Conservation (phyloP, 306 rosid species). For the Glycine soja region DNA sequence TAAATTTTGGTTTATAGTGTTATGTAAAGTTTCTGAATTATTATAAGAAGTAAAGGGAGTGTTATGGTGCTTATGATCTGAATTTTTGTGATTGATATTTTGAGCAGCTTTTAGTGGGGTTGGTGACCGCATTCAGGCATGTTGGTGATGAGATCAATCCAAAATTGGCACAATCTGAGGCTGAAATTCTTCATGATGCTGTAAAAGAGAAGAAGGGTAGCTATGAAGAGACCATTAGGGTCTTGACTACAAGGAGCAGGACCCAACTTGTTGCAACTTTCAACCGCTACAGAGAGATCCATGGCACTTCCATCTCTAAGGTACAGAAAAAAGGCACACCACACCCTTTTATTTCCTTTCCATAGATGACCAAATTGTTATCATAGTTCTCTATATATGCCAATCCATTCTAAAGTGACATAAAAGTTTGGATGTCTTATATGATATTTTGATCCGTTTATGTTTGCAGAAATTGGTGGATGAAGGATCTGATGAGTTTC, state of each 20-base stretch:
- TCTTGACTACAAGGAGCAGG: conserved; percentile 78
- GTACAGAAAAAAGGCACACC: conserved; percentile 38
- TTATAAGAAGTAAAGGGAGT: not conserved
- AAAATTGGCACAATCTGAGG: conserved; percentile 63
- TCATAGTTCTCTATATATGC: not conserved
- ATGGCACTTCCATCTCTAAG: conserved; percentile 71
- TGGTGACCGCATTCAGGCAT: conserved; percentile 60
- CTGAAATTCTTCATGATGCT: conserved; percentile 74
- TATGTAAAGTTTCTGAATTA: not conserved
- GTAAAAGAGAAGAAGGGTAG: conserved; percentile 67
- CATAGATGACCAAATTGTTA: too few relatives aligned
- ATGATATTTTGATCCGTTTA: not conserved
- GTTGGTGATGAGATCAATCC: conserved; percentile 58
- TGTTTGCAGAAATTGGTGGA: conserved; percentile 60
- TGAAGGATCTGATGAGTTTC: conserved; percentile 54
- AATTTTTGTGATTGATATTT: conserved; percentile 14
- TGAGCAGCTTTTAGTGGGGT: conserved; percentile 66
- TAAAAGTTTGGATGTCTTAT: not conserved
- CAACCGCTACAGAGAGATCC: conserved; percentile 65
- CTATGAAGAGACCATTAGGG: conserved; percentile 72
- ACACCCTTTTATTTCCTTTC: not conserved
- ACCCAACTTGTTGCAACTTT: conserved; percentile 57
- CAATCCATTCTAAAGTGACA: not conserved
- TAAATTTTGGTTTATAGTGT: not conserved
- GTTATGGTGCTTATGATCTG: conserved; percentile 12